A percentile compares a stretch with the other conserved stretches of the same genome.
These are phyloP conservation scores for Fusarium udum DNA, from an alignment of 2,329 filamentous ascomycete species.

Conservation along the genomic window DNA sequence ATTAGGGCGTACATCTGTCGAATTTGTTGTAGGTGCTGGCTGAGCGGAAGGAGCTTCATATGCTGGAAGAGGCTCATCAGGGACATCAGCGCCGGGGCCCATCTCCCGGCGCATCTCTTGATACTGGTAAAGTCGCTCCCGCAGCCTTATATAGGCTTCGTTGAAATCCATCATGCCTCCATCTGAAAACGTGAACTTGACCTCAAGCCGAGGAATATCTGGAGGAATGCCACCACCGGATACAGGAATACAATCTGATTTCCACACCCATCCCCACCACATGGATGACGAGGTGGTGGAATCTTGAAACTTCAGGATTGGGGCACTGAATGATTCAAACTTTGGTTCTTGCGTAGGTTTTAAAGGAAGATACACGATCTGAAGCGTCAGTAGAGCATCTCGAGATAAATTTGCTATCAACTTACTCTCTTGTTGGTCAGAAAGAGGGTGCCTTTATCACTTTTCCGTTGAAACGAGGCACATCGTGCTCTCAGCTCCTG, in stretches of 20 bases:
- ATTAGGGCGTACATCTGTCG: slow-evolving; percentile 41
- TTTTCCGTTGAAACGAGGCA: slow-evolving; percentile 74
- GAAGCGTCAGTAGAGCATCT: slow-evolving; percentile 8
- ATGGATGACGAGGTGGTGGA: slow-evolving; percentile 82
- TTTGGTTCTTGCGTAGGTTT: slow-evolving; percentile 67
- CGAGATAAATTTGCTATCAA: not conserved
- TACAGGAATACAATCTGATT: slow-evolving; percentile 80
- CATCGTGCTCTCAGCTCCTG: slow-evolving; percentile 69
- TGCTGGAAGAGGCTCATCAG: slow-evolving; percentile 87
- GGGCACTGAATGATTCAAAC: slow-evolving; percentile 88
- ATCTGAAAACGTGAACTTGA: slow-evolving; percentile 91
- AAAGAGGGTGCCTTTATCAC: slow-evolving; percentile 78
- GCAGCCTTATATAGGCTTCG: slow-evolving; percentile 81
- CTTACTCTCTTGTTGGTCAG: slow-evolving; percentile 87
- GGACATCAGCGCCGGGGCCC: slow-evolving; percentile 71
- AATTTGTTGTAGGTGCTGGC: slow-evolving; percentile 40
- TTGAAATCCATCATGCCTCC: slow-evolving; percentile 95
- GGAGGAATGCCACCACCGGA: slow-evolving; percentile 83
- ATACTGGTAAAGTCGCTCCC: slow-evolving; percentile 83
- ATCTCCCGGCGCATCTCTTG: slow-evolving; percentile 77
- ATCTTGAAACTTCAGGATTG: slow-evolving; percentile 87
- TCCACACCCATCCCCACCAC: slow-evolving; percentile 95
- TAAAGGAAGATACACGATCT: slow-evolving; percentile 89
- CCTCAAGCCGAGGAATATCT: slow-evolving; percentile 75
- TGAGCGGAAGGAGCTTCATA: slow-evolving; percentile 71